Evolutionary conservation across 1,139 yeast genomes (phyloP), one percentile per base, ranked within the genome.

Genomic region (Candida mesenterica): DNA sequence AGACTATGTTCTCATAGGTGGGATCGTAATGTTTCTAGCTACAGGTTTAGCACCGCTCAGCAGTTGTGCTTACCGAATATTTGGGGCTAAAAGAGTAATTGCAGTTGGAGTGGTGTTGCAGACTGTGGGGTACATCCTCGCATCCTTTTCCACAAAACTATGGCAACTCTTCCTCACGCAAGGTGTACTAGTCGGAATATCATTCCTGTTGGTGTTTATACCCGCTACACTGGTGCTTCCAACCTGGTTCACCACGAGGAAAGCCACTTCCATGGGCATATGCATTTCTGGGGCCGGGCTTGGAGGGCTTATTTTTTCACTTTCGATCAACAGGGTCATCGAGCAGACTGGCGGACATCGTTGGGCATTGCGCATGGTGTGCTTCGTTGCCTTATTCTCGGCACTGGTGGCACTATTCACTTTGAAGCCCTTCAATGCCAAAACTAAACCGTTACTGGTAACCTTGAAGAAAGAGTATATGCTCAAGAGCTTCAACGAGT

Each of bases 1-100:
- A 44, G 85, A 81, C 41, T 84, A 67, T 59, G 89, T 90, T 0
- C 60, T 82, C 40, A 73, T 83, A 40, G 88, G 90, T 4, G 89
- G 92, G 2, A 42, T 83, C 8, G 75, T 77, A 12, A 73, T 80
- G 13, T 77, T 71, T 32, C 49, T 75, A 17, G 86, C 86, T 1
- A 82, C 80, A 50, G 54, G 67, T 24, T 53, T 76, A 22, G 73
- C 86, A 2, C 88, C 90, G 0, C 45, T 82, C 12, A 72, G 60
- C 15, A 61, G 65, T 1, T 38, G 69, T 17, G 34, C 58, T 3
- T 60, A 60, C 34, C 59, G 60, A 36, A 43, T 68, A 5, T 45
- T 71, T 31, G 75, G 75, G 0, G 40, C 40, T 26, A 19, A 60
- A 64, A 32, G 46, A 1, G 52, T 64, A 9, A 65, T 77, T 62